Evolutionary conservation across 2,329 filamentous ascomycete genomes (phyloP).

Genomic region (Domatiomyces catenatus): DNA sequence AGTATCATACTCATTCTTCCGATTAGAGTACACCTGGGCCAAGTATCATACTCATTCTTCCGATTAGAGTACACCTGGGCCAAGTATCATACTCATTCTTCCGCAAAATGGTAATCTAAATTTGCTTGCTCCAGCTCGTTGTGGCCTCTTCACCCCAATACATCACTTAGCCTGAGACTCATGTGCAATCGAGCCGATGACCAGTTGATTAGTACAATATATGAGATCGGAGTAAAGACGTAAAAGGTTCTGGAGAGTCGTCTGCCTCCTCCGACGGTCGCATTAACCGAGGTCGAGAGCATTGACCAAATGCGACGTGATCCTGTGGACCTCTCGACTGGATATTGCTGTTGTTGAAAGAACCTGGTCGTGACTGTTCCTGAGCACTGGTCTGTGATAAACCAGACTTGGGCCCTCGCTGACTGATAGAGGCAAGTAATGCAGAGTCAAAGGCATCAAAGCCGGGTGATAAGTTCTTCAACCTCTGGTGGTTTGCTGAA

Average conservation of each 20-base stretch:
- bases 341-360: background rate
- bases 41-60: too few relatives aligned
- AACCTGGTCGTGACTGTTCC: background rate
- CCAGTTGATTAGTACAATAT: constrained; percentile 9
- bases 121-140: background rate
- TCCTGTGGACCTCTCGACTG: background rate
- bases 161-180: background rate
- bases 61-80: too few relatives aligned
- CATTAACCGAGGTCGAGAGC: background rate
- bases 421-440: background rate
- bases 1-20: background rate
- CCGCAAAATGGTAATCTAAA: background rate
- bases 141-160: background rate
- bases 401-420: background rate
- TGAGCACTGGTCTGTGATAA: background rate
- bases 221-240: constrained; percentile 7
- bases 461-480: background rate
- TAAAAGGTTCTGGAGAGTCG: constrained; percentile 1
- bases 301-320: background rate
- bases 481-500: background rate
- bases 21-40: too few relatives aligned
- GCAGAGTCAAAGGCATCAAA: constrained; percentile 2
- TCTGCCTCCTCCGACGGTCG: background rate
- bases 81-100: background rate
- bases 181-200: background rate